Percentiles rank a stretch among this genome's conserved stretches.
Evolutionary conservation across 306 rosid species (phyloP).

Genomic region (Rosa persica): DNA sequence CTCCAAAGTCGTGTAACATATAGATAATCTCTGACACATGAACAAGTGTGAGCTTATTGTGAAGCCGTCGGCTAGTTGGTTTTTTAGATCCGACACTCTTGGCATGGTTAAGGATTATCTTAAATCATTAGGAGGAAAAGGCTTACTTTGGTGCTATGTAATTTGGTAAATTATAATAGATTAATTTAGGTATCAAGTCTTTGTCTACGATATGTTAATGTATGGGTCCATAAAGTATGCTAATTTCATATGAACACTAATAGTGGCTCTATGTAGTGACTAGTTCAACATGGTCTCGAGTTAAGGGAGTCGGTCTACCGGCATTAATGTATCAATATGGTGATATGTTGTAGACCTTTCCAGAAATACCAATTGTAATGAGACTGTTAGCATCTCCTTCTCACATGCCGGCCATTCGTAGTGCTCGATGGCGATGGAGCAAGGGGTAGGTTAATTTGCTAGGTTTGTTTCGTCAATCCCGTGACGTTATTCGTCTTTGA

Average conservation of each 20-base stretch:
- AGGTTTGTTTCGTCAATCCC: background rate
- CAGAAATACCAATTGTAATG: too few relatives aligned
- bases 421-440: background rate
- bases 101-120: background rate
- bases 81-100: background rate
- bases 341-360: too few relatives aligned
- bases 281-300: background rate
- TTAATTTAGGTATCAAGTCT: background rate
- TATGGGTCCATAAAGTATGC: too few relatives aligned
- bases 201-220: too few relatives aligned
- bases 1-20: background rate
- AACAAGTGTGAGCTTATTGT: too few relatives aligned
- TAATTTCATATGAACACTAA: too few relatives aligned
- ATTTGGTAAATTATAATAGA: background rate
- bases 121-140: background rate
- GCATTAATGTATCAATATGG: too few relatives aligned
- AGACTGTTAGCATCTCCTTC: too few relatives aligned
- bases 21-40: background rate
- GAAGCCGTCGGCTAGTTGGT: background rate
- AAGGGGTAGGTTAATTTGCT: background rate
- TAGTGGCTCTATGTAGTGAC: too few relatives aligned
- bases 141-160: background rate
- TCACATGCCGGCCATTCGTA: background rate
- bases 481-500: background rate
- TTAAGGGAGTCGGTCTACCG: too few relatives aligned